These are phyloP conservation scores for Leccinum angustisporum DNA, from an alignment of 1,284 basidiomycete genomes.

Conservation along the genomic window DNA sequence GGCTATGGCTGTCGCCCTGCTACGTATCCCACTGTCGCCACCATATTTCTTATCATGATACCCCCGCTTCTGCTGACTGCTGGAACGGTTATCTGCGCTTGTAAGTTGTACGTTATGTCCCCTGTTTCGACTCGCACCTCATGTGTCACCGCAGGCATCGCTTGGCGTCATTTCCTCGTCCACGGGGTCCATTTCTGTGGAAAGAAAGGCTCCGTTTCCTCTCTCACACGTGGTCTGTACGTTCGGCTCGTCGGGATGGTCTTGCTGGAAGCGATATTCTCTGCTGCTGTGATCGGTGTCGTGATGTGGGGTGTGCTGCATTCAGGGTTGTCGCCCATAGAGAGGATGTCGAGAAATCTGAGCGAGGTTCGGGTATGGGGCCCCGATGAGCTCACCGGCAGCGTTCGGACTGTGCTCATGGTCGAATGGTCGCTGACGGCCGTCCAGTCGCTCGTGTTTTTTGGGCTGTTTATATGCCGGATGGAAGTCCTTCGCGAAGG, in stretches of 20 bases:
- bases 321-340: constrained; percentile 22
- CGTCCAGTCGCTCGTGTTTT: constrained; percentile 40
- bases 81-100: constrained; percentile 42
- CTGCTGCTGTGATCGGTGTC: constrained; percentile 21
- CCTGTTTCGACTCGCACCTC: background rate
- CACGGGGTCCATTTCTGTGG: constrained; percentile 30
- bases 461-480: constrained; percentile 38
- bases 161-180: constrained; percentile 32
- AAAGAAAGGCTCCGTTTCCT: constrained; percentile 23
- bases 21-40: constrained; percentile 50
- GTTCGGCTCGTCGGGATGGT: constrained; percentile 46
- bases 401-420: constrained; percentile 27
- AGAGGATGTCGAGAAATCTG: constrained; percentile 21
- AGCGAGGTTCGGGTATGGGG: constrained; percentile 13
- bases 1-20: constrained; percentile 65
- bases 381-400: constrained; percentile 17
- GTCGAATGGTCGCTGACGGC: constrained; percentile 44
- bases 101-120: constrained; percentile 4
- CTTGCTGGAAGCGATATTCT: constrained; percentile 33
- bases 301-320: constrained; percentile 19
- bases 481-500: constrained; percentile 16
- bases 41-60: constrained; percentile 56
- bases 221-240: constrained; percentile 37
- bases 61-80: constrained; percentile 53
- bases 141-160: constrained; percentile 18